Percentiles rank a stretch among this genome's conserved stretches.
phyloP scores from a whole-genome alignment of 164 flowering plant genomes.

The Magnolia changhungtana region DNA sequence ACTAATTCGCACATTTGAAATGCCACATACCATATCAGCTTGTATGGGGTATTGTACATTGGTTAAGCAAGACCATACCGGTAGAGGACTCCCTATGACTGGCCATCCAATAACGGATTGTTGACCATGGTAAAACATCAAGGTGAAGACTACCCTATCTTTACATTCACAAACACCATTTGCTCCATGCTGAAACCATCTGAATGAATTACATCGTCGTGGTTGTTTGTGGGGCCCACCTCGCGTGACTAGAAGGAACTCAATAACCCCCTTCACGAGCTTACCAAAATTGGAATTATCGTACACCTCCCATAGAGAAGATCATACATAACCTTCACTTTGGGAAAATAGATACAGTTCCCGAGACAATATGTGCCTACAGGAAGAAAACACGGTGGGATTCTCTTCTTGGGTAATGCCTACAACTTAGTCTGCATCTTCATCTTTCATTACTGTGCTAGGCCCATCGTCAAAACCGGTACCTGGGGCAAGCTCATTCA shows the following conservation, averaged over 20 bases:
- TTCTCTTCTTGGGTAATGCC: neutral
- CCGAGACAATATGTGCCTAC: conserved; percentile 7
- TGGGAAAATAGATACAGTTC: neutral
- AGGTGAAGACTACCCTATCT: conserved; percentile 41
- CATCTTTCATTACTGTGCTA: conserved; percentile 45
- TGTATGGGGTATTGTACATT: conserved; percentile 50
- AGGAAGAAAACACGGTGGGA: too few relatives aligned
- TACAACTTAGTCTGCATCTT: conserved; percentile 34
- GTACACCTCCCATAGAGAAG: conserved; percentile 14
- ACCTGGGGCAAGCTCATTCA: conserved; percentile 92
- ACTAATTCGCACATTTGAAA: conserved; percentile 21
- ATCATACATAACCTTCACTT: neutral
- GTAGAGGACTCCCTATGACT: conserved; percentile 17
- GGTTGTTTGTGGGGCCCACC: conserved; percentile 47
- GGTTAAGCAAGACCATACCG: neutral
- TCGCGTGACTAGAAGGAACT: conserved; percentile 27
- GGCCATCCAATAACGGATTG: conserved; percentile 29
- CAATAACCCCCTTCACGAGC: conserved; percentile 30
- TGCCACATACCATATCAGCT: conserved; percentile 31
- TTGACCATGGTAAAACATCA: conserved; percentile 4
- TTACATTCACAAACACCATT: conserved; percentile 41
- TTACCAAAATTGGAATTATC: conserved; percentile 34
- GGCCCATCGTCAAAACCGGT: conserved; percentile 90
- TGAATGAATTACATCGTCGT: conserved; percentile 22
- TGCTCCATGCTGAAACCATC: conserved; percentile 21